Base-by-base conservation (phyloP, 2,329 filamentous ascomycete genomes). In the Penicillium griseofulvum region DNA sequence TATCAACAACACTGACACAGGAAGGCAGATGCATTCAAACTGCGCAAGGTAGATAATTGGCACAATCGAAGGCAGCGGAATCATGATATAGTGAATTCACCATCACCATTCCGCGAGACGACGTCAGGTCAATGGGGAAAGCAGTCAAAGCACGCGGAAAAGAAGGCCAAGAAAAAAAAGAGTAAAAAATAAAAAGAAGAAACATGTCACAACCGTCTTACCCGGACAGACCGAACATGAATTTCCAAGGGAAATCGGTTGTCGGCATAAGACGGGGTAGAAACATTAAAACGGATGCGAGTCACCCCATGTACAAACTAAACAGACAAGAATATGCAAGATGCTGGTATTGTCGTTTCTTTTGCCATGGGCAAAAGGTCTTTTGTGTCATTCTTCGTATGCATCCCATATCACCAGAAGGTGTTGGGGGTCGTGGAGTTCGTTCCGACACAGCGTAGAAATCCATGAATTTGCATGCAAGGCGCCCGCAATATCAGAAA, bases 321-420 rank as follows among this genome's bases (percentile, higher is more conserved):
- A 60, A 68, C 64, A 66, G 63, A 64, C 55, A 65, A 62, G 46
- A 62, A 65, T 64, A 72, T 71, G 69, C 68, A 71, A 71, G 68
- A 55, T 72, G 69, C 70, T 67, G 62, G 65, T 66, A 64, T 70
- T 65, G 69, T 71, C 69, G 69, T 71, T 59, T 68, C 66, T 70
- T 67, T 67, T 67, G 63, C 63, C 62, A 54, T 59, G 46, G 55
- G 56, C 57, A 67, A 52, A 65, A 64, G 61, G 68, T 64, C 67
- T 70, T 70, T 66, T 56, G 59, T 58, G 66, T 71, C 67, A 68
- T 71, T 67, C 68, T 67, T 72, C 70, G 65, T 72, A 65, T 67
- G 68, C 65, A 63, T 69, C 66, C 62, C 65, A 57, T 57, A 57
- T 63, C 60, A 63, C 65, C 59, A 65, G 58, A 53, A 16, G 56